phyloP scores from a whole-genome alignment of 2,329 filamentous ascomycete species.

The Domatiomyces catenatus region DNA sequence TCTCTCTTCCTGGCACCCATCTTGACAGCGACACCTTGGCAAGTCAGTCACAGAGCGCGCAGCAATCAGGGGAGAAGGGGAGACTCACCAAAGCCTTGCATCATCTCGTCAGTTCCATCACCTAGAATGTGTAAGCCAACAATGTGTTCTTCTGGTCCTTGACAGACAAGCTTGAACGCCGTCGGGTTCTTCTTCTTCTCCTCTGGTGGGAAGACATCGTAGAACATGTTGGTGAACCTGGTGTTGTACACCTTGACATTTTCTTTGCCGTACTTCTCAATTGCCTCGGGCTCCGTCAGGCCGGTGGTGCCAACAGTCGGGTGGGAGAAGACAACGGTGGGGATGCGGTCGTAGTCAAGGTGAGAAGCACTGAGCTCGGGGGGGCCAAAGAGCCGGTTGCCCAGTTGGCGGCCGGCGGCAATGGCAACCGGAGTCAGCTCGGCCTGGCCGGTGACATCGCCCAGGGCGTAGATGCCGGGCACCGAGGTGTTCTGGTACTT shows the following conservation, averaged over 20 bases:
- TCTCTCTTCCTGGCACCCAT: constrained; percentile 68
- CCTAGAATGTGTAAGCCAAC: constrained; percentile 37
- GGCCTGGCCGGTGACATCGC: constrained; percentile 36
- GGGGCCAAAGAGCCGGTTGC: constrained; percentile 36
- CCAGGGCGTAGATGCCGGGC: constrained; percentile 34
- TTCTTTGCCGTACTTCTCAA: constrained; percentile 32
- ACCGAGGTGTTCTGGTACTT: constrained; percentile 36
- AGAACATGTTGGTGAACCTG: constrained; percentile 35
- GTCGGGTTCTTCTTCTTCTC: constrained; percentile 36
- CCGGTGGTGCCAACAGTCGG: constrained; percentile 36
- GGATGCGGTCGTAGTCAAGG: constrained; percentile 36
- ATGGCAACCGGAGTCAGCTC: constrained; percentile 39
- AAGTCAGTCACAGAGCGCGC: neutral
- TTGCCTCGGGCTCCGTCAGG: constrained; percentile 35
- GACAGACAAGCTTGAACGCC: constrained; percentile 36
- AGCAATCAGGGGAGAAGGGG: neutral
- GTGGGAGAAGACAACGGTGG: constrained; percentile 38
- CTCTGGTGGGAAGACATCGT: constrained; percentile 30
- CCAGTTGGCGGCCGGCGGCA: constrained; percentile 35
- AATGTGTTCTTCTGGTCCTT: constrained; percentile 34
- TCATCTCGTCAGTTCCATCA: constrained; percentile 44
- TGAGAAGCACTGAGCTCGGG: constrained; percentile 29
- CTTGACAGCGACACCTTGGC: constrained; percentile 44
- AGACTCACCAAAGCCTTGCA: constrained; percentile 52
- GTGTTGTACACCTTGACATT: constrained; percentile 37